phyloP scores from a whole-genome alignment of 169 alveolate species.

The Plasmodium relictum region DNA sequence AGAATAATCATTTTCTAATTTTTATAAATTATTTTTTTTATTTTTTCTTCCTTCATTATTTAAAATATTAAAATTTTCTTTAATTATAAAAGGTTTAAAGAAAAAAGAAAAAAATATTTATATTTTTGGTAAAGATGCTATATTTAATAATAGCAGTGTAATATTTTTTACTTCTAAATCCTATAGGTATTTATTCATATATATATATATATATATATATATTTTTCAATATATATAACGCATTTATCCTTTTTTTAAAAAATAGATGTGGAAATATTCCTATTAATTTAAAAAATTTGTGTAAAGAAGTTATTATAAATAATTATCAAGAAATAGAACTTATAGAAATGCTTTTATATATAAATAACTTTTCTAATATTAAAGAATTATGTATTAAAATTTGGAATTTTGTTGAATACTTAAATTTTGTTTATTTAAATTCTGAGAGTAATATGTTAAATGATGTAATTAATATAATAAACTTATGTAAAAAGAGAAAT shows the following conservation, averaged over 20 bases:
- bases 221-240: not conserved
- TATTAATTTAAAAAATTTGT: constrained; percentile 40
- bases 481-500: constrained; percentile 43
- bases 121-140: constrained; percentile 53
- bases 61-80: not conserved
- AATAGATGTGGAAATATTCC: constrained; percentile 40
- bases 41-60: not conserved
- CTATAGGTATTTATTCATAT: constrained; percentile 9
- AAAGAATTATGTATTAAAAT: constrained; percentile 21
- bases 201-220: constrained; percentile 4
- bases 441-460: constrained; percentile 39
- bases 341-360: constrained; percentile 31
- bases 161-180: constrained; percentile 61
- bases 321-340: constrained; percentile 49
- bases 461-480: constrained; percentile 40
- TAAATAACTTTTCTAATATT: constrained; percentile 37
- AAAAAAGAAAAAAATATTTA: constrained; percentile 59
- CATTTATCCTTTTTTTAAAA: constrained; percentile 12
- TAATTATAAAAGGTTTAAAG: constrained; percentile 50
- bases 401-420: constrained; percentile 51
- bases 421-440: constrained; percentile 49
- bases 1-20: not conserved
- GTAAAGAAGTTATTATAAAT: constrained; percentile 49
- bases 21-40: not conserved
- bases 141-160: constrained; percentile 53